These are phyloP conservation scores for Penicillium griseofulvum DNA, from an alignment of 2,329 filamentous ascomycete species.

Conservation along the genomic window DNA sequence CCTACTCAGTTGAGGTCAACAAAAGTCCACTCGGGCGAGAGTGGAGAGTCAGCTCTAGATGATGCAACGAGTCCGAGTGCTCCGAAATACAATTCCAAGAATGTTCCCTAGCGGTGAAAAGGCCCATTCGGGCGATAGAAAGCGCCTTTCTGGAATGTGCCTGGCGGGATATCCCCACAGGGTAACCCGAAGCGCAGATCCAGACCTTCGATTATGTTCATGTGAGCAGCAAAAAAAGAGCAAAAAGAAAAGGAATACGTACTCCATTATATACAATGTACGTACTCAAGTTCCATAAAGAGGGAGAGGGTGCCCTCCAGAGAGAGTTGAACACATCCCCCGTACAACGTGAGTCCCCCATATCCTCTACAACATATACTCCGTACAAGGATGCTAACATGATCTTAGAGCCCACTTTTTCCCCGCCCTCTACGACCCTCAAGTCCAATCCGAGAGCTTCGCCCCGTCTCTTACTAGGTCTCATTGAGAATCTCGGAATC, in stretches of 20 bases:
- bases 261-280: not conserved
- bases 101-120: slow-evolving; percentile 8
- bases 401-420: slow-evolving; percentile 27
- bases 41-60: not conserved
- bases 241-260: not conserved
- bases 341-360: not conserved
- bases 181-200: slow-evolving; percentile 33
- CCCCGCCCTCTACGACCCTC: slow-evolving; percentile 22
- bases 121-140: slow-evolving; percentile 19
- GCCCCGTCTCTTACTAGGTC: not conserved
- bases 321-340: not conserved
- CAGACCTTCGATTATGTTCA: slow-evolving; percentile 25
- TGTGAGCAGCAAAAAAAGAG: slow-evolving; percentile 32
- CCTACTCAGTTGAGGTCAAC: slow-evolving; percentile 2
- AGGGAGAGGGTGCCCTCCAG: slow-evolving; percentile 1
- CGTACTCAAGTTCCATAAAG: slow-evolving; percentile 4
- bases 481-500: not conserved
- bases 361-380: not conserved
- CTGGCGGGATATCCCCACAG: slow-evolving; percentile 30
- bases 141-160: slow-evolving; percentile 6
- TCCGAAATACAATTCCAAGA: not conserved
- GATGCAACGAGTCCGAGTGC: not conserved
- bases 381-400: slow-evolving; percentile 8
- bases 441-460: slow-evolving; percentile 15
- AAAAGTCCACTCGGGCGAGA: slow-evolving; percentile 11